Conservation (phyloP, 2,329 filamentous ascomycete species). For the Ophiobolus disseminans region DNA sequence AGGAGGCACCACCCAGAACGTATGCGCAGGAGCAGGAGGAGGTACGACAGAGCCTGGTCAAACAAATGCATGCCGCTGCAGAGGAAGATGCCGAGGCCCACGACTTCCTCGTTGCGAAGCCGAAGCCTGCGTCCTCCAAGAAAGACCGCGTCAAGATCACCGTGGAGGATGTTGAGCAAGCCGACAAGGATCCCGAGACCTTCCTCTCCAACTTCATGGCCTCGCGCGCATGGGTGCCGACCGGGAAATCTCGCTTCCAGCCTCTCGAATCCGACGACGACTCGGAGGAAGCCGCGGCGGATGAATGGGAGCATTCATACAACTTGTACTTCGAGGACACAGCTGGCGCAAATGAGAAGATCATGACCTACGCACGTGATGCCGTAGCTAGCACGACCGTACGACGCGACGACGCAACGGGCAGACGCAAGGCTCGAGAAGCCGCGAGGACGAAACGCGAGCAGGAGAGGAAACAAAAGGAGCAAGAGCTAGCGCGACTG, state of each 20-base stretch:
- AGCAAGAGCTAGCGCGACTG: slow-evolving; percentile 81
- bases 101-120: slow-evolving; percentile 78
- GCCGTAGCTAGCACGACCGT: slow-evolving; percentile 82
- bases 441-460: slow-evolving; percentile 79
- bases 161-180: slow-evolving; percentile 68
- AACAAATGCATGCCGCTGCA: slow-evolving; percentile 75
- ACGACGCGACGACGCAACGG: slow-evolving; percentile 79
- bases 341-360: slow-evolving; percentile 81
- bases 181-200: slow-evolving; percentile 87
- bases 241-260: slow-evolving; percentile 70
- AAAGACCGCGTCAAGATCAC: slow-evolving; percentile 50
- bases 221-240: slow-evolving; percentile 86
- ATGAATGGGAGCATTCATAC: slow-evolving; percentile 90
- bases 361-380: slow-evolving; percentile 90
- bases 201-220: slow-evolving; percentile 96
- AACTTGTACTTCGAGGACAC: slow-evolving; percentile 97
- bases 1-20: slow-evolving; percentile 67
- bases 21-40: slow-evolving; percentile 90
- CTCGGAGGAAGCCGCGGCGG: slow-evolving; percentile 75
- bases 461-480: slow-evolving; percentile 75
- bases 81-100: slow-evolving; percentile 65
- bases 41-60: slow-evolving; percentile 77
- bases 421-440: slow-evolving; percentile 79
- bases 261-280: slow-evolving; percentile 93
- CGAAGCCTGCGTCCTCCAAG: slow-evolving; percentile 48